These are phyloP conservation scores for Coffea eugenioides DNA, from an alignment of 257 asterid species.

Conservation along the genomic window DNA sequence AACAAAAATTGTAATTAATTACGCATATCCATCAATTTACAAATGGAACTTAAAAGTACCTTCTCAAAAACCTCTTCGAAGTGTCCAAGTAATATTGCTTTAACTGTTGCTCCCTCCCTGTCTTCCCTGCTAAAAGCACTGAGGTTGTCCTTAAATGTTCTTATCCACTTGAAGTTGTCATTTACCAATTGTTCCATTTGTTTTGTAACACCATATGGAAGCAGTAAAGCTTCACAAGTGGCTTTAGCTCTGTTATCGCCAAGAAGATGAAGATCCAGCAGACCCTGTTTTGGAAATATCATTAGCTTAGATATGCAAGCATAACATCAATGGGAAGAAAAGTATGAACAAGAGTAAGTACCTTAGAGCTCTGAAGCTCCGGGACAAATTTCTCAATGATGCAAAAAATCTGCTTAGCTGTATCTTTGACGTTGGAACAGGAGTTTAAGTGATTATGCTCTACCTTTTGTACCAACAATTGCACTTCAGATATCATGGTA, in stretches of 20 bases:
- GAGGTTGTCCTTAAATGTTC: constrained; percentile 45
- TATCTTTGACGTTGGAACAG: constrained; percentile 55
- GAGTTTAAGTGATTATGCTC: constrained; percentile 56
- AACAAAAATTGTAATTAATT: background rate
- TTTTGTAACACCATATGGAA: constrained; percentile 64
- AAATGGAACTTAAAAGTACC: constrained; percentile 37
- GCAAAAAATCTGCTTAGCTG: constrained; percentile 39
- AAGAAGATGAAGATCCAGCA: constrained; percentile 66
- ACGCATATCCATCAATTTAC: background rate
- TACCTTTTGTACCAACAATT: constrained; percentile 53
- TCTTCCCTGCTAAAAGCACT: constrained; percentile 34
- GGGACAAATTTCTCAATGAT: constrained; percentile 54
- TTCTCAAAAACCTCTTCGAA: constrained; percentile 49
- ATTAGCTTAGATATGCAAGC: background rate
- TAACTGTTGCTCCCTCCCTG: constrained; percentile 41
- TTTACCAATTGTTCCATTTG: constrained; percentile 67
- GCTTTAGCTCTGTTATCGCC: constrained; percentile 44
- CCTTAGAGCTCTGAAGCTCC: constrained; percentile 70
- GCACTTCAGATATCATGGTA: constrained; percentile 58
- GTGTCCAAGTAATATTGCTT: constrained; percentile 52
- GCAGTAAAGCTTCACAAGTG: constrained; percentile 39
- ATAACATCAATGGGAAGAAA: background rate
- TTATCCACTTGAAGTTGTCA: constrained; percentile 54
- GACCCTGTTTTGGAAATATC: constrained; percentile 43
- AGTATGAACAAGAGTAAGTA: constrained; percentile 18